These are phyloP conservation scores for Elasticomyces elasticus DNA, from an alignment of 495 filamentous ascomycete species.

Conservation along the genomic window DNA sequence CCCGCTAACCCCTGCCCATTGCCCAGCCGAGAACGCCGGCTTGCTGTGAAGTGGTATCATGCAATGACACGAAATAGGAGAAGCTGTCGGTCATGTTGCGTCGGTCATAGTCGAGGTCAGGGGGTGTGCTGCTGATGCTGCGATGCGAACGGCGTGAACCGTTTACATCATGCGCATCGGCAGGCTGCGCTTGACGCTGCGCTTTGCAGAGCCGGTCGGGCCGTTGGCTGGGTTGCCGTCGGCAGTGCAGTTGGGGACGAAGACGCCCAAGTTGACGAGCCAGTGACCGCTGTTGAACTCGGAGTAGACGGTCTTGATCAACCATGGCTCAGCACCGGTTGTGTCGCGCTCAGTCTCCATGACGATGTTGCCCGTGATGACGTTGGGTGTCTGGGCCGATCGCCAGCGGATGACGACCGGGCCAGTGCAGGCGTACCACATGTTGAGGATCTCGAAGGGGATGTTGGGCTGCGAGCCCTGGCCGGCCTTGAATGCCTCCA, in stretches of 20 bases:
- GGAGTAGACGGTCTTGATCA: slow-evolving; percentile 12
- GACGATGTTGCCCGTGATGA: slow-evolving; percentile 16
- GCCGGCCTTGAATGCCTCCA: slow-evolving; percentile 4
- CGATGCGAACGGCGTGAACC: not conserved
- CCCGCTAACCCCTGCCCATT: not conserved
- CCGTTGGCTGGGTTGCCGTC: slow-evolving; percentile 4
- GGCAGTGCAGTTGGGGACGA: slow-evolving; percentile 13
- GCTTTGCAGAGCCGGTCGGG: slow-evolving; percentile 12
- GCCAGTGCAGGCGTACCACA: slow-evolving; percentile 19
- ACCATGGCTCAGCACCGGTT: slow-evolving; percentile 11
- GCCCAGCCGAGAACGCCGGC: slow-evolving; percentile 1
- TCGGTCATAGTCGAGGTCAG: not conserved
- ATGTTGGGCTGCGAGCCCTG: slow-evolving; percentile 13
- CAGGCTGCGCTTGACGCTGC: not conserved
- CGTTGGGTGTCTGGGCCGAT: slow-evolving; percentile 7
- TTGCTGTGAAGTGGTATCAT: slow-evolving; percentile 11
- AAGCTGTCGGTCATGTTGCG: not conserved
- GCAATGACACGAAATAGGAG: slow-evolving; percentile 9
- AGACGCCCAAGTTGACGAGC: slow-evolving; percentile 16
- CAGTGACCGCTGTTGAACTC: slow-evolving; percentile 12
- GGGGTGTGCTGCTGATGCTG: not conserved
- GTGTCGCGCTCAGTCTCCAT: slow-evolving; percentile 11
- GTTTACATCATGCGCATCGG: slow-evolving; percentile 13
- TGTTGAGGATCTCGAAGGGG: slow-evolving; percentile 19
- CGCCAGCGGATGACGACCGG: slow-evolving; percentile 19